Percentiles rank a stretch among this genome's conserved stretches.
phyloP scores from a whole-genome alignment of 768 basidiomycete species.

The Pulveroboletus sp. region DNA sequence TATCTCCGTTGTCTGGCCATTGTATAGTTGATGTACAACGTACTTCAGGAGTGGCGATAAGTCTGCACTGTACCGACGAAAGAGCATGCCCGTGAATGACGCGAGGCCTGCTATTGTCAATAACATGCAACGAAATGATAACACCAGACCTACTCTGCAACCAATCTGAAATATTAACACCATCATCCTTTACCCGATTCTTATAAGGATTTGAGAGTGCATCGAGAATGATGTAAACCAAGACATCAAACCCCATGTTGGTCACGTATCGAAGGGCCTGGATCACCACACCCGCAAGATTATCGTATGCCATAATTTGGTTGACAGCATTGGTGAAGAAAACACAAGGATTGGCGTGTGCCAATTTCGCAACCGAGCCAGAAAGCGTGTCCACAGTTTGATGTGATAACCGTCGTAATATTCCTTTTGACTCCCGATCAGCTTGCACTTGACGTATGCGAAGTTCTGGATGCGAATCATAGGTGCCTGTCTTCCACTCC shows the following conservation, averaged over 20 bases:
- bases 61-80: constrained; percentile 80
- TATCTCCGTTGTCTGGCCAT: constrained; percentile 80
- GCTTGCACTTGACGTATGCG: constrained; percentile 77
- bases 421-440: constrained; percentile 82
- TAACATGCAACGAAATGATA: constrained; percentile 7
- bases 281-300: constrained; percentile 84
- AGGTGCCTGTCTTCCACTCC: constrained; percentile 80
- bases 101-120: constrained; percentile 63
- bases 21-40: constrained; percentile 84
- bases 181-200: constrained; percentile 83
- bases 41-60: constrained; percentile 82
- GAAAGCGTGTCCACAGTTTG: constrained; percentile 82
- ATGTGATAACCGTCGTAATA: constrained; percentile 80
- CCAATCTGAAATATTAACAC: constrained; percentile 88
- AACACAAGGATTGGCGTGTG: constrained; percentile 90
- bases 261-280: constrained; percentile 86
- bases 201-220: constrained; percentile 80
- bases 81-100: constrained; percentile 89
- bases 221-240: constrained; percentile 83
- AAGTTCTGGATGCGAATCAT: constrained; percentile 74
- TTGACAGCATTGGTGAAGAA: constrained; percentile 86
- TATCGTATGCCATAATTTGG: constrained; percentile 96
- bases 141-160: constrained; percentile 68
- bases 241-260: constrained; percentile 90
- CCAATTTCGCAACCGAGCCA: constrained; percentile 85